Evolutionary conservation across 306 rosid genomes (phyloP).

Genomic region (Pyrus betulifolia): DNA sequence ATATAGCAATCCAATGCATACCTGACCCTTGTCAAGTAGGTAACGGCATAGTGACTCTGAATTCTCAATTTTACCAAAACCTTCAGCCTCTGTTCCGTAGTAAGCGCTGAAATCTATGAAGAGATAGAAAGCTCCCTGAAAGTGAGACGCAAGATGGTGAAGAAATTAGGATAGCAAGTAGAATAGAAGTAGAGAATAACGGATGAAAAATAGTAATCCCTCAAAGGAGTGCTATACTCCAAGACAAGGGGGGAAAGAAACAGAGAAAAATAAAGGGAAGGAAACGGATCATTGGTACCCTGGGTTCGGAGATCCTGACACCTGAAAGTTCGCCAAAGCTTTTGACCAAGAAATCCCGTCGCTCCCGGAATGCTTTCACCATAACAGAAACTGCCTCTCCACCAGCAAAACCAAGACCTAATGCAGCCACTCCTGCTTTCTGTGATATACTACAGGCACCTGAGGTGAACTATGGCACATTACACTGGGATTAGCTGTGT

Average conservation of each 20-base stretch:
- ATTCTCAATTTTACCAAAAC: constrained; percentile 68
- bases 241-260: not conserved
- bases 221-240: not conserved
- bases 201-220: not conserved
- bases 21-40: constrained; percentile 83
- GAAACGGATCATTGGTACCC: constrained; percentile 34
- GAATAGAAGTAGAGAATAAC: not conserved
- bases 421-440: constrained; percentile 90
- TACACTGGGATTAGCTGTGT: constrained; percentile 15
- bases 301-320: constrained; percentile 76
- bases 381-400: constrained; percentile 76
- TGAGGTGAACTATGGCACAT: constrained; percentile 64
- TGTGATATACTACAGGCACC: constrained; percentile 92
- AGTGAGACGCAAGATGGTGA: not conserved
- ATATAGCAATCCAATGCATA: constrained; percentile 15
- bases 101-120: constrained; percentile 79
- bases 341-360: constrained; percentile 82
- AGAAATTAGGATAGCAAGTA: not conserved
- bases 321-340: constrained; percentile 71
- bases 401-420: constrained; percentile 91
- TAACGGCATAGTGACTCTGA: constrained; percentile 85
- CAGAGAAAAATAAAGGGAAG: not conserved
- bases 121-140: constrained; percentile 96
- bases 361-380: constrained; percentile 90
- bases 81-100: constrained; percentile 77